Base-by-base conservation (phyloP, 345 rosid species). In the Populus euphratica region DNA sequence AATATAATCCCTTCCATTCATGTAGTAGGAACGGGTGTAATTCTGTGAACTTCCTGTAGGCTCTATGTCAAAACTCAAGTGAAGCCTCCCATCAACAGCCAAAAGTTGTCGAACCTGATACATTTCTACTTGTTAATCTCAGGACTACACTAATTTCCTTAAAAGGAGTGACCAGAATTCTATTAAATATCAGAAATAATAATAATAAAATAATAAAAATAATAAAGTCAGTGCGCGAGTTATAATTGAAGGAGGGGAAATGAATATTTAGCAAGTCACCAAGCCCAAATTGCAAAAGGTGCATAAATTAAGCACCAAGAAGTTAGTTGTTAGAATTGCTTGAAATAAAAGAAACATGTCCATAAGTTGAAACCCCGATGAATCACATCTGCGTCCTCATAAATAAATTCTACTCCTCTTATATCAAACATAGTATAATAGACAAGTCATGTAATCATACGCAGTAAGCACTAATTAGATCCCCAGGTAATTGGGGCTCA, bases 1-100 rank as follows among this genome's bases (percentile, higher is more conserved):
- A 75, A 95, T 87, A 74, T 95, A 95, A 84, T 95, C 97, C 85
- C 92, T 89, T 66, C 99, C 96, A 64, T 93, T 95, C 90, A 95
- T 83, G 90, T 95, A 95, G 79, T 95, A 95, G 1, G 99, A 93
- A 54, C 97, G 93, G 23, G 98, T 95, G 81, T 92, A 95, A 82
- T 95, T 95, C 83, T 91, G 94, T 14, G 93, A 71, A 81, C 97
- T 91, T 80, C 96, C 93, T 1, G 90, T 91, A 35, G 94, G 85
- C 36, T 90, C 79, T 65, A 92, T 95, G 43, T 88, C 90, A 81
- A 93, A 92, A 83, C 87, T 86, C 80, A 91, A 70, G 85, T 91
- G 96, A 74, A 87, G 80, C 82, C 94, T 91, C 66, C 99, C 99
- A 86, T 95, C 99, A 78, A 80, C 98, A 69, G 99, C 90, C 80